Percentiles rank a stretch among this genome's conserved stretches.
phyloP scores from a whole-genome alignment of 2,329 filamentous ascomycete species.

The Lasiodiplodia citricola region DNA sequence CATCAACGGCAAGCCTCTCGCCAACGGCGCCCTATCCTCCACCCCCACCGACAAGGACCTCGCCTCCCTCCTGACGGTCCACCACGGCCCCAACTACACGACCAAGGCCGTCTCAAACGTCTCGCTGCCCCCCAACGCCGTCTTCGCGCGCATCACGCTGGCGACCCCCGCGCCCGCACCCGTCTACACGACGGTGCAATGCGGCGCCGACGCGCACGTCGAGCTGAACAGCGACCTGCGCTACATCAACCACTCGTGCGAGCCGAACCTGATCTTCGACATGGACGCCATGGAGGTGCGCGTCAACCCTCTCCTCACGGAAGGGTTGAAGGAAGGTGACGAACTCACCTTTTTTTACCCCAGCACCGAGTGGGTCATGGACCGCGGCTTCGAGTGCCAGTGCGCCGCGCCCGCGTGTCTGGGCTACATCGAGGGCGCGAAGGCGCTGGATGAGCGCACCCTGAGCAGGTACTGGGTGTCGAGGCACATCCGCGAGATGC shows the following conservation, averaged over 20 bases:
- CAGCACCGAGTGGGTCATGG: conserved; percentile 76
- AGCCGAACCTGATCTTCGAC: conserved; percentile 60
- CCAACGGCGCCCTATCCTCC: not conserved
- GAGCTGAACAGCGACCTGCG: conserved; percentile 63
- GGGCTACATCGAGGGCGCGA: conserved; percentile 67
- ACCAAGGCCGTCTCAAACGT: conserved; percentile 56
- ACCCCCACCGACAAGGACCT: conserved; percentile 37
- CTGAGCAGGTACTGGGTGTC: conserved; percentile 59
- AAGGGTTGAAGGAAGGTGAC: conserved; percentile 44
- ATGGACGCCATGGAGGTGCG: conserved; percentile 58
- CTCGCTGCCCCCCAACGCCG: conserved; percentile 55
- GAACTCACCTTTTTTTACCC: conserved; percentile 71
- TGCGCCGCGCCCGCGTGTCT: conserved; percentile 65
- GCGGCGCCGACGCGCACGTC: conserved; percentile 55
- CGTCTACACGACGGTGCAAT: conserved; percentile 60
- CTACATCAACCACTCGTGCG: conserved; percentile 63
- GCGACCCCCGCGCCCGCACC: conserved; percentile 50
- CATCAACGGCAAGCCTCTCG: not conserved
- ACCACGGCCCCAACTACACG: conserved; percentile 46
- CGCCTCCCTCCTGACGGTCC: conserved; percentile 43
- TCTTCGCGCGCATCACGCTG: conserved; percentile 56
- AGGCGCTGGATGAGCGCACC: conserved; percentile 60
- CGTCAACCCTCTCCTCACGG: conserved; percentile 50
- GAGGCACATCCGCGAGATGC: conserved; percentile 36
- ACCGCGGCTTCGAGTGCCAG: conserved; percentile 71